Conservation (phyloP, 441 rosid species). For the Erysimum cheiri region DNA sequence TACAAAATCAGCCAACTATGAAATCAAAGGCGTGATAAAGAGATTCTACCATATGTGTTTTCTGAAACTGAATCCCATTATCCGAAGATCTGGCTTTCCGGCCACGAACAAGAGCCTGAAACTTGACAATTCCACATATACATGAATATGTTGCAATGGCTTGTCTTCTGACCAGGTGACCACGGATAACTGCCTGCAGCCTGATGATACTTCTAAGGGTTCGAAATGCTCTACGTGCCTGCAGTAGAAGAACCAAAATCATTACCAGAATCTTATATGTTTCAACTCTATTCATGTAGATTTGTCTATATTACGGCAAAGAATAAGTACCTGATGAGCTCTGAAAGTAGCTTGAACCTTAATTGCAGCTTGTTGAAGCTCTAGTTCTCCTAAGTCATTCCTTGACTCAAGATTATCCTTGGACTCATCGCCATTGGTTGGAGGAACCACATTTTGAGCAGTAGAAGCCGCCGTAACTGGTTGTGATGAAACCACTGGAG, state of each 20-base stretch:
- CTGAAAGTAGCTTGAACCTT: constrained; percentile 76
- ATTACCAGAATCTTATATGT: constrained; percentile 23
- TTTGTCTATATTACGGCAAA: neutral
- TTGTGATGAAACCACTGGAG: constrained; percentile 46
- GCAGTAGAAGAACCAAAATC: constrained; percentile 16
- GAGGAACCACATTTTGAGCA: constrained; percentile 40
- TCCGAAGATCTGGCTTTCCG: constrained; percentile 58
- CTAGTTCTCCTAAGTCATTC: constrained; percentile 50
- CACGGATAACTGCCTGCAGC: constrained; percentile 74
- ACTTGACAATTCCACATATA: constrained; percentile 59
- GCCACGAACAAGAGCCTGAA: constrained; percentile 68
- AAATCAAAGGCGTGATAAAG: neutral
- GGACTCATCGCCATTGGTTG: constrained; percentile 31
- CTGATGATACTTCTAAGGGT: constrained; percentile 70
- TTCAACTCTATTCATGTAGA: neutral
- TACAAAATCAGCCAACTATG: constrained; percentile 27
- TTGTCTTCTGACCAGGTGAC: constrained; percentile 75
- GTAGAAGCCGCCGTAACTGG: constrained; percentile 36
- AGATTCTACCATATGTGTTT: constrained; percentile 38
- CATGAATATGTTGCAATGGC: constrained; percentile 69
- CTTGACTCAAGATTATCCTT: constrained; percentile 36
- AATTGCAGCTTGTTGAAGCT: constrained; percentile 60
- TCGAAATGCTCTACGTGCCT: constrained; percentile 73
- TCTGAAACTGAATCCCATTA: constrained; percentile 52
- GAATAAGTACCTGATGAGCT: constrained; percentile 74